Evolutionary conservation across 495 filamentous ascomycete species (phyloP), one percentile per base, ranked within the genome.

Genomic region (Hypoxylon cercidicola): DNA sequence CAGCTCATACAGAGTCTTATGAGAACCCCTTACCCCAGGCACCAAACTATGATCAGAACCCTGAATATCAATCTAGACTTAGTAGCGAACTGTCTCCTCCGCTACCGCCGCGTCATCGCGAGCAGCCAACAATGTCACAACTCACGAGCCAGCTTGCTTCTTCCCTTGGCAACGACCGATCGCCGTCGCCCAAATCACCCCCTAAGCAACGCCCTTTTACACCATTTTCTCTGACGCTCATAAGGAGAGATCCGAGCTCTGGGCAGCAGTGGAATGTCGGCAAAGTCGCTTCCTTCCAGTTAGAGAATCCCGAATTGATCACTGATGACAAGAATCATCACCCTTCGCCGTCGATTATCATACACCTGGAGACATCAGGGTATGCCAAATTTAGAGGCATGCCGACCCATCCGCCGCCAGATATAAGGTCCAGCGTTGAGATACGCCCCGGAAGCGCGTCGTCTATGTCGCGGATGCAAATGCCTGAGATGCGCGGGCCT

Each of bases 261-360:
- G 87, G 88, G 10, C 83, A 81, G 37, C 95, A 99, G 73, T 97
- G 92, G 91, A 97, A 97, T 66, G 87, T 97, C 23, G 93, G 89
- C 4, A 89, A 79, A 40, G 86, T 97, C 39, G 81, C 81, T 2
- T 77, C 79, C 4, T 77, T 82, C 58, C 77, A 79, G 58, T 69
- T 80, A 56, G 78, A 77, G 67, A 83, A 87, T 19, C 79, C 79
- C 2, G 89, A 85, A 0, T 79, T 84, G 0, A 88, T 89, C 16
- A 90, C 90, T 69, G 78, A 78, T 34, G 87, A 86, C 46, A 70
- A 54, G 28, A 43, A 66, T 5, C 60, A 69, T 7, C 64, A 69
- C 4, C 70, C 72, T 19, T 69, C 58, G 0, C 78, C 76, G n/a
- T 75, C 75, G 18, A 77, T 82, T 45, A 72, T 76, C 48, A 75